These are phyloP conservation scores for Nannizzia gypsea DNA, from an alignment of 2,329 filamentous ascomycete species.

Conservation along the genomic window DNA sequence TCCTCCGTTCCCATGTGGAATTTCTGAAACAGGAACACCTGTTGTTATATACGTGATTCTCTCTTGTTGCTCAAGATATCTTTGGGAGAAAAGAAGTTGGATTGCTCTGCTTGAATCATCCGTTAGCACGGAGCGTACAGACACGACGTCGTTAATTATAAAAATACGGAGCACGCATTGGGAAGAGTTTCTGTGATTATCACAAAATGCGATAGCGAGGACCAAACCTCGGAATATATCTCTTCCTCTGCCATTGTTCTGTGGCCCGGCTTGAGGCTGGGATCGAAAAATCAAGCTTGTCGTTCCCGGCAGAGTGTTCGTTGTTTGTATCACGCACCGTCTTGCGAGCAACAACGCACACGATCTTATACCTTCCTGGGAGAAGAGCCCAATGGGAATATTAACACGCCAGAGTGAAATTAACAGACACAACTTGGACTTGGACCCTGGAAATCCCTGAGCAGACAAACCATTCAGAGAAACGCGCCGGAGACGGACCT, in stretches of 20 bases:
- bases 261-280: background rate
- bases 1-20: constrained; percentile 1
- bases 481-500: background rate
- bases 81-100: background rate
- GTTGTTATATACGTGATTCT: background rate
- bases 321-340: background rate
- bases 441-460: background rate
- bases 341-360: background rate
- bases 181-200: background rate
- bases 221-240: background rate
- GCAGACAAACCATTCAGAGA: background rate
- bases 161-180: too few relatives aligned
- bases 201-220: background rate
- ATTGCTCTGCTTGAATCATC: background rate
- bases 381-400: background rate
- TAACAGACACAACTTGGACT: background rate
- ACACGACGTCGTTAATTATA: background rate
- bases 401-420: background rate
- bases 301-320: background rate
- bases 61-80: background rate
- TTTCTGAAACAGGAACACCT: background rate
- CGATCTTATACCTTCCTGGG: background rate
- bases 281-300: background rate
- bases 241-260: background rate
- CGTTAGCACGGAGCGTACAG: background rate